Evolutionary conservation across 176 grass and related monocot species (phyloP), one percentile per base, ranked within the genome.

Genomic region (Alloteropsis semialata): DNA sequence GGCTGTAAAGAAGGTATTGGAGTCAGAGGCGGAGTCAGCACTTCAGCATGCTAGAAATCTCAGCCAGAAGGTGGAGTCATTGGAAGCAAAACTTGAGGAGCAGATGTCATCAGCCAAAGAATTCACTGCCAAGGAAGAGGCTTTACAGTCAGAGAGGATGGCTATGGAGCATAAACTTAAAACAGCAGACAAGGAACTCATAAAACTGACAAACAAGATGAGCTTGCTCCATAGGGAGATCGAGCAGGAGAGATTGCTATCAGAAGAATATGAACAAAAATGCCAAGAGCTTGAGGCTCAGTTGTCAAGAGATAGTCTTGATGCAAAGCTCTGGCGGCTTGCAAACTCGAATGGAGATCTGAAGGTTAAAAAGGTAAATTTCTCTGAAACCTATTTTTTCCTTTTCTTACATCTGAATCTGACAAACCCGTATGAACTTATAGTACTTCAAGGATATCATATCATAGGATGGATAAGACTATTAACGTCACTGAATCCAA

Each of bases 281-380:
- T 99, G 87, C 80, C 81, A 10, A 44, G 87, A 92, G 65, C 46
- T 99, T 77, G 91, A 96, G 67, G 73, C 68, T 76, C 93, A 85
- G 50, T 28, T 96, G 11, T 89, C 88, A 34, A 92, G 67, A 74
- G 78, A 92, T 42, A 81, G 81, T 33, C 81, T 74, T 21, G 92
- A 95, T 1, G 85, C 82, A 7, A 89, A 85, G 30, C 78, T 86
- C 54, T 83, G 87, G 89, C 88, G 66, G 44, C 86, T 87, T 5
- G 53, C 83, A 49, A 91, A 79, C 63, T 88, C 89, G 12, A 92
- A 90, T 32, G 85, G 85, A 78, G 89, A 96, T 28, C 80, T 90
- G 76, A 99, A 99, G 85, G 65, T 74, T 45, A 96, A 93, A 79
- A 90, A 99, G 91, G 96, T 99, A 87, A 58, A 28, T 79, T 69